A percentile compares a stretch with the other conserved stretches of the same genome.
Evolutionary conservation across 768 basidiomycete genomes (phyloP).

Genomic region (Rhodosporidiobolus sp.): DNA sequence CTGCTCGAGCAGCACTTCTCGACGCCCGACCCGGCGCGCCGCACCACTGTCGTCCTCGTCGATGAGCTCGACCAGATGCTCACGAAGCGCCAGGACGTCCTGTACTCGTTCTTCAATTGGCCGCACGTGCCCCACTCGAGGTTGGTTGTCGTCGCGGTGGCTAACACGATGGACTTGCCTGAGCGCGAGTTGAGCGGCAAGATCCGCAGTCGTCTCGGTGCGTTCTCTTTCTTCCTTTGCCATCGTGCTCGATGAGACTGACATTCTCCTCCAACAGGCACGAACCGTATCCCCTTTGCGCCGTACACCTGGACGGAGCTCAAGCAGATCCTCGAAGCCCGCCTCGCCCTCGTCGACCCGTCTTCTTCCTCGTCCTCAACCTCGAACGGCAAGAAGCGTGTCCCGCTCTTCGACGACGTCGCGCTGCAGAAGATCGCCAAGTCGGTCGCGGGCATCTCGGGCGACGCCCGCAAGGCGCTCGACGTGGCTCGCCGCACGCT

Average conservation of each 20-base stretch:
- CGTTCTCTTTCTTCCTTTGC: conserved; percentile 42
- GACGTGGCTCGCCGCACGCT: conserved; percentile 69
- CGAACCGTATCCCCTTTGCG: conserved; percentile 86
- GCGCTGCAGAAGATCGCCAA: conserved; percentile 82
- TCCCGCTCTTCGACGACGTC: conserved; percentile 57
- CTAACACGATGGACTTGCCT: conserved; percentile 96
- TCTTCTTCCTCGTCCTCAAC: conserved; percentile 42
- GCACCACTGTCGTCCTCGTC: conserved; percentile 94
- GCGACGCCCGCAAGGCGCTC: conserved; percentile 86
- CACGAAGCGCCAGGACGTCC: conserved; percentile 93
- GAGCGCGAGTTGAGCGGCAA: conserved; percentile 89
- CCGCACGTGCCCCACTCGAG: conserved; percentile 83
- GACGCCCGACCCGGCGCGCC: conserved; percentile 68
- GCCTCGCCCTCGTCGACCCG: conserved; percentile 58
- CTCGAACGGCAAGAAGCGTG: background rate
- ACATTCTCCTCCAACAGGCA: conserved; percentile 55
- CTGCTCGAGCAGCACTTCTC: conserved; percentile 74
- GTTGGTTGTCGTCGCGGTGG: conserved; percentile 91
- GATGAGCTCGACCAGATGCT: conserved; percentile 97
- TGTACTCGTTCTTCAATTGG: conserved; percentile 99
- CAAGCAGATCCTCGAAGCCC: conserved; percentile 77
- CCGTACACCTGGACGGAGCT: conserved; percentile 78
- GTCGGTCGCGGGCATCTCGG: conserved; percentile 75
- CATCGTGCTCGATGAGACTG: background rate
- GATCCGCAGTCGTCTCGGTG: conserved; percentile 86